Conservation (phyloP, 2,329 filamentous ascomycete genomes). For the Aciculosporium take region DNA sequence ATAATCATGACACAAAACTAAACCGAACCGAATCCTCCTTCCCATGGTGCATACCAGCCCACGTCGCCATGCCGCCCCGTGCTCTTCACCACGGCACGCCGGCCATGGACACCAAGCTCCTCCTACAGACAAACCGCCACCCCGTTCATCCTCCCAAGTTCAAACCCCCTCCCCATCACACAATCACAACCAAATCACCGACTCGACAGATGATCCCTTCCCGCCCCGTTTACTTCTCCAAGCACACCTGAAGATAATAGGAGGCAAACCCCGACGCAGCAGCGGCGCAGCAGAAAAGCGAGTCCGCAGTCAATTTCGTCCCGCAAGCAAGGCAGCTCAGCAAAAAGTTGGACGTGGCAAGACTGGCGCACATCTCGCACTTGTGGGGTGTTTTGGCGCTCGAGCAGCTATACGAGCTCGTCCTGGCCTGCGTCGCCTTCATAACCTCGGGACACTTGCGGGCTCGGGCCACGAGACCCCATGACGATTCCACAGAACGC, state of each 20-base stretch:
- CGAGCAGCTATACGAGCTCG: neutral
- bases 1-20: no score
- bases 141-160: no score
- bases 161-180: neutral
- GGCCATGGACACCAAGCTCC: no score
- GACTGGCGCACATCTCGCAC: neutral
- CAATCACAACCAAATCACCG: no score
- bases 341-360: neutral
- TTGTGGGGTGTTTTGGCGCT: neutral
- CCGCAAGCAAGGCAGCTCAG: neutral
- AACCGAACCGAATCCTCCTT: no score
- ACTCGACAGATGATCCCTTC: no score
- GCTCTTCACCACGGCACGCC: no score
- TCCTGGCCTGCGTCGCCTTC: no score
- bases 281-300: neutral
- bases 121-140: no score
- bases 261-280: neutral
- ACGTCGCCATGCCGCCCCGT: no score
- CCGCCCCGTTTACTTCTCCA: neutral
- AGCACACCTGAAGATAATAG: neutral
- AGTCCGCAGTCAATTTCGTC: neutral
- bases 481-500: no score
- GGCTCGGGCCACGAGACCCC: neutral
- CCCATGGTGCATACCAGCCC: no score
- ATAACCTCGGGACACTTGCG: neutral